Evolutionary conservation across 2,329 filamentous ascomycete genomes (phyloP).

Genomic region (Phyllosticta paracitricarpa): DNA sequence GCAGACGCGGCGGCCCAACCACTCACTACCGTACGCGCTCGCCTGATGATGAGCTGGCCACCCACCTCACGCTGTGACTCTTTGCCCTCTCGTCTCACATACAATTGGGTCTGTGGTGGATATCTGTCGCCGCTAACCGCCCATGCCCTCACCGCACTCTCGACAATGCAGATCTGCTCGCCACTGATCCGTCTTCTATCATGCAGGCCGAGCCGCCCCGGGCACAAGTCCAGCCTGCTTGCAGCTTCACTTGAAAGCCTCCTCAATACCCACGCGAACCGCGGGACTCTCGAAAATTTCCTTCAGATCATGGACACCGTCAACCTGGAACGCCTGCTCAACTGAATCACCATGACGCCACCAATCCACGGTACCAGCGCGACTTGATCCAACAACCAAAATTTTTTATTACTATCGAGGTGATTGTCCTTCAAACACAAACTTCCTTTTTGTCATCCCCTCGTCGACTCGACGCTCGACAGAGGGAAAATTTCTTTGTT

Average conservation of each 20-base stretch:
- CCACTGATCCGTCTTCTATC: neutral
- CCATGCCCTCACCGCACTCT: constrained; percentile 5
- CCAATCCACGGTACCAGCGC: neutral
- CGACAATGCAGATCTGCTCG: constrained; percentile 3
- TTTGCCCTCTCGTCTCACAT: neutral
- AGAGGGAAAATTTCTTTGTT: neutral
- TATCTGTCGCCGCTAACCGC: constrained; percentile 1
- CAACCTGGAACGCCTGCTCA: neutral
- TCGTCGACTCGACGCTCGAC: neutral
- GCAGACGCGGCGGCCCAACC: constrained; percentile 7
- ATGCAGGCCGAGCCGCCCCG: neutral
- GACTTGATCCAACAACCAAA: neutral
- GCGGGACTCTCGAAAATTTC: neutral
- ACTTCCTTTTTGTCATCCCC: neutral
- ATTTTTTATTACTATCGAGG: neutral
- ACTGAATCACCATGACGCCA: neutral
- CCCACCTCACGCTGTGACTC: constrained; percentile 9
- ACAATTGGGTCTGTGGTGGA: constrained; percentile 5
- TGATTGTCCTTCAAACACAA: neutral
- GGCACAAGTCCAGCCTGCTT: neutral
- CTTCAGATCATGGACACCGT: neutral
- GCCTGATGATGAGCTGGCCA: constrained; percentile 11
- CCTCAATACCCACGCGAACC: neutral
- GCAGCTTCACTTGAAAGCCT: neutral
- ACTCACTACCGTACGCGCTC: neutral